Conservation (phyloP, 1,139 yeast genomes). For the Yamadazyma atmosphaerica region DNA sequence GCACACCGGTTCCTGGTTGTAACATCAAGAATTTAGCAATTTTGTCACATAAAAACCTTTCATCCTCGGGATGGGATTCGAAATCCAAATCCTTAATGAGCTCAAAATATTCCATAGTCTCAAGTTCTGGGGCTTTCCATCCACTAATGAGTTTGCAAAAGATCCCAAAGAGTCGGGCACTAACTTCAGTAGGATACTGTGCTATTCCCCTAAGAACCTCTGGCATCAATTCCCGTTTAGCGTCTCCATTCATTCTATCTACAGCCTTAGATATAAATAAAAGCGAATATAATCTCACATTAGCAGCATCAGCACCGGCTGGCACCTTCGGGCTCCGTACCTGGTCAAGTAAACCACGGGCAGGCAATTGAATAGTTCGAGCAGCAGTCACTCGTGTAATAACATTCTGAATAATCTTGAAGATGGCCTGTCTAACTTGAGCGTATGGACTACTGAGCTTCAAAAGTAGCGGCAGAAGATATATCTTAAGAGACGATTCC, state of each 20-base stretch:
- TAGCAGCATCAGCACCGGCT: slow-evolving; percentile 41
- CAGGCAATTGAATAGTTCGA: slow-evolving; percentile 58
- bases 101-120: slow-evolving; percentile 41
- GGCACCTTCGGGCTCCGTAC: slow-evolving; percentile 55
- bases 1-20: slow-evolving; percentile 32
- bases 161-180: slow-evolving; percentile 63
- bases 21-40: slow-evolving; percentile 60
- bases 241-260: slow-evolving; percentile 44
- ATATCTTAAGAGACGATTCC: slow-evolving; percentile 58
- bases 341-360: slow-evolving; percentile 60
- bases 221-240: slow-evolving; percentile 46
- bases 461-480: slow-evolving; percentile 74
- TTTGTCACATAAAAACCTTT: slow-evolving; percentile 42
- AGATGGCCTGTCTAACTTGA: slow-evolving; percentile 67
- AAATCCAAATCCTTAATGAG: slow-evolving; percentile 31
- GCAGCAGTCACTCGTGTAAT: slow-evolving; percentile 67
- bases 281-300: slow-evolving; percentile 65
- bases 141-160: slow-evolving; percentile 53
- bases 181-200: slow-evolving; percentile 31
- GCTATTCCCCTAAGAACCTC: slow-evolving; percentile 49
- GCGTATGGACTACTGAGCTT: slow-evolving; percentile 74
- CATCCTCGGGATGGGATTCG: slow-evolving; percentile 32
- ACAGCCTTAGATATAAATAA: slow-evolving; percentile 68
- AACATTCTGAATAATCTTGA: slow-evolving; percentile 65
- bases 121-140: slow-evolving; percentile 53